These are phyloP conservation scores for Chaetomium fimeti DNA, from an alignment of 495 filamentous ascomycete genomes.

Conservation along the genomic window DNA sequence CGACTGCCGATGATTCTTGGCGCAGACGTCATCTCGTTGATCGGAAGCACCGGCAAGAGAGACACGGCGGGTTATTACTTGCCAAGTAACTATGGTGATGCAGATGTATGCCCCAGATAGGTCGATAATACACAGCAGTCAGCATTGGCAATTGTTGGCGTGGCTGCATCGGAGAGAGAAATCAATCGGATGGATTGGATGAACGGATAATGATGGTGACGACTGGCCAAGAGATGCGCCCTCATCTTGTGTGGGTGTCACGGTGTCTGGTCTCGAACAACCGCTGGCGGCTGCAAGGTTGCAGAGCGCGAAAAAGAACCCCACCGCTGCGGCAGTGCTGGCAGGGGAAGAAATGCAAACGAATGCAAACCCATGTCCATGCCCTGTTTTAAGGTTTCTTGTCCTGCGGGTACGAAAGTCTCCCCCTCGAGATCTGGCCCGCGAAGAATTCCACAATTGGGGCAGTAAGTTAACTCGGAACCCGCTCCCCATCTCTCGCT, in stretches of 20 bases:
- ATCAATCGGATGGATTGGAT: not conserved
- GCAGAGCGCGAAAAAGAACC: not conserved
- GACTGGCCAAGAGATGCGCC: constrained; percentile 3
- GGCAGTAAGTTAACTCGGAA: not conserved
- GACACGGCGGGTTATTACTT: not conserved
- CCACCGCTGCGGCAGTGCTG: constrained; percentile 24
- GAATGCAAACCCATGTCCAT: not conserved
- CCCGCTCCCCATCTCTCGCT: not conserved
- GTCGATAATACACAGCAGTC: not conserved
- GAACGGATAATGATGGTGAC: too few relatives aligned
- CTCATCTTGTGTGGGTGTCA: not conserved
- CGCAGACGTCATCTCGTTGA: constrained; percentile 10
- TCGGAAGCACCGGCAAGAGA: not conserved
- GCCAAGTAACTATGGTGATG: not conserved
- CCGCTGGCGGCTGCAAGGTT: constrained; percentile 18
- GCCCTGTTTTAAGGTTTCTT: constrained; percentile 16
- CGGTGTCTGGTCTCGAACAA: not conserved
- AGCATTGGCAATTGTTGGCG: not conserved
- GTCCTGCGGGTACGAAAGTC: not conserved
- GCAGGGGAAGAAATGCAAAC: constrained; percentile 4
- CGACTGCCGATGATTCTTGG: not conserved
- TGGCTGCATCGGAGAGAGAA: not conserved
- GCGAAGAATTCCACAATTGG: not conserved
- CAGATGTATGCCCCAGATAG: not conserved
- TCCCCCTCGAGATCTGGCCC: not conserved